These are phyloP conservation scores for Phylloporus sp. DNA, from an alignment of 768 basidiomycete genomes.

Conservation along the genomic window DNA sequence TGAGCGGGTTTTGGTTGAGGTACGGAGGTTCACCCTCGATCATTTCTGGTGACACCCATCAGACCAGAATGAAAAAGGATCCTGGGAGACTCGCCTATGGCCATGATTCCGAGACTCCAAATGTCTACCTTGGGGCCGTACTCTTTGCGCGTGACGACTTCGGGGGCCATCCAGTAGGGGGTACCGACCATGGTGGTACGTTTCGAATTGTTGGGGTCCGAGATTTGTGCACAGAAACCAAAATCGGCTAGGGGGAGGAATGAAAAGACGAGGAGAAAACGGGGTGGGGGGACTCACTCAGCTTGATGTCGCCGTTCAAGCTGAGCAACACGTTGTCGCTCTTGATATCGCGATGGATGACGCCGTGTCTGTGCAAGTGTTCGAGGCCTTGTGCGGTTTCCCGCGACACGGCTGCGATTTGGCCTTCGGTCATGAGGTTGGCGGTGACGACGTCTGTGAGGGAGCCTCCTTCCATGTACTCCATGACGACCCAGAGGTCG, in stretches of 20 bases:
- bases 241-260: slow-evolving; percentile 71
- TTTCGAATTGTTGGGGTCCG: slow-evolving; percentile 83
- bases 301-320: slow-evolving; percentile 93
- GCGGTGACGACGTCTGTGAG: slow-evolving; percentile 90
- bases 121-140: slow-evolving; percentile 99
- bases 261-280: not conserved
- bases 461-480: slow-evolving; percentile 97
- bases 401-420: slow-evolving; percentile 93
- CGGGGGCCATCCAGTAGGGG: slow-evolving; percentile 99
- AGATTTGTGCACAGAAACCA: slow-evolving; percentile 97
- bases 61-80: no score
- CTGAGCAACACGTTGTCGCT: slow-evolving; percentile 94
- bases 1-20: slow-evolving; percentile 92
- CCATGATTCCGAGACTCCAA: slow-evolving; percentile 95
- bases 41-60: slow-evolving; percentile 79
- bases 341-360: slow-evolving; percentile 99
- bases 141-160: slow-evolving; percentile 95
- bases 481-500: slow-evolving; percentile 99
- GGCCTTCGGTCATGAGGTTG: slow-evolving; percentile 94
- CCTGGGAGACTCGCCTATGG: slow-evolving; percentile 72
- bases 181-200: slow-evolving; percentile 98
- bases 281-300: slow-evolving; percentile 63
- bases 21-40: slow-evolving; percentile 98
- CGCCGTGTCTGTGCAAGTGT: slow-evolving; percentile 92
- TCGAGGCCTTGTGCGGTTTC: slow-evolving; percentile 92